Base-by-base conservation (phyloP, 257 asterid species). In the Jaltomata sinuosa region DNA sequence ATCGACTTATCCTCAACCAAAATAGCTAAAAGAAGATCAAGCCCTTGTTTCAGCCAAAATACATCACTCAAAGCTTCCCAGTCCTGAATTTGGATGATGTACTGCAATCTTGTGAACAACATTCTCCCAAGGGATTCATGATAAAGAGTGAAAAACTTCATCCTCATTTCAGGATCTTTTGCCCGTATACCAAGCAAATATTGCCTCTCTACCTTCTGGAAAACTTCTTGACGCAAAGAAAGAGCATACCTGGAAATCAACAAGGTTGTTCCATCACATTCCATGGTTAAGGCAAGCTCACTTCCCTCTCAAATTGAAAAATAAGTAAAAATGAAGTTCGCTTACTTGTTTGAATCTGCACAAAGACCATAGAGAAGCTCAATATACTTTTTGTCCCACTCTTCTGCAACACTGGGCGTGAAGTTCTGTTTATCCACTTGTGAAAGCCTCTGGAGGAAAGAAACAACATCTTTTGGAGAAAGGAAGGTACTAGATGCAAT, bases 31-130 rank as follows among this genome's bases (percentile, higher is more conserved):
- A 97, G 98, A 85, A 97, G 98, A 90, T 97, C 99, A 89, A 97
- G 99, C 49, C 99, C 99, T 91, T 97, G 99, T 85, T 97, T 97
- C 82, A 97, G 97, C 99, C 99, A 97, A 87, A 97, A 97, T 40
- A 94, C 98, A 89, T 97, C 99, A 87, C 98, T 94, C 85, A 97
- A 84, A 86, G 99, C 98, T 90, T 94, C 98, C 99, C 99, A 97
- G 84, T 95, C 98, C 94, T 97, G 99, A 87, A 86, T 65, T 84
- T 97, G 98, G 88, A 97, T 95, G 86, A 97, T 94, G 85, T 95
- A 97, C 87, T 97, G 98, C 89, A 97, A 92, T 89, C 99, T 93
- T 68, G 88, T 88, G 89, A 97, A 97, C 92, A 97, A 84, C 69
- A 98, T 91, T 88, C 95, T 95, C 86, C 94, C 98, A 11, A 97